phyloP scores from a whole-genome alignment of 768 basidiomycete species.

The Harrya chromipes region DNA sequence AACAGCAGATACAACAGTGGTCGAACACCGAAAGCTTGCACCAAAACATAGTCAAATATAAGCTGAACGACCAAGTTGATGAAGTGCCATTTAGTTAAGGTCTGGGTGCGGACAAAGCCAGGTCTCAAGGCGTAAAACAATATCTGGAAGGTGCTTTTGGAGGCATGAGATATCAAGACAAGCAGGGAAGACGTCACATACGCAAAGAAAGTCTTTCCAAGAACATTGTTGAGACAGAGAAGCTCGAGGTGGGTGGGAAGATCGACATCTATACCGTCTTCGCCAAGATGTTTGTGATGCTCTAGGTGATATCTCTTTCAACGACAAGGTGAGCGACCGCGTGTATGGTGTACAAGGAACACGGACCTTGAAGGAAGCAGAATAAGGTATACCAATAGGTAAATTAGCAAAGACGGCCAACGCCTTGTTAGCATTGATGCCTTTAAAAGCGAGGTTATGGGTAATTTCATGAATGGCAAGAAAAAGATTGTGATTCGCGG shows the following conservation, averaged over 20 bases:
- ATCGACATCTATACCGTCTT: slow-evolving; percentile 96
- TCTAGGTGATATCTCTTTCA: slow-evolving; percentile 86
- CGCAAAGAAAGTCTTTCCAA: slow-evolving; percentile 99
- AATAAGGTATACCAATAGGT: slow-evolving; percentile 93
- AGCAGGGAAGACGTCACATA: slow-evolving; percentile 37
- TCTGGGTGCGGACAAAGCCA: slow-evolving; percentile 84
- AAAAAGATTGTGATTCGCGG: slow-evolving; percentile 96
- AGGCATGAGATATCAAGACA: slow-evolving; percentile 4
- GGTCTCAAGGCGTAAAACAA: slow-evolving; percentile 97
- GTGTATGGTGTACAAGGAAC: not conserved
- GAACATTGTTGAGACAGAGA: slow-evolving; percentile 85
- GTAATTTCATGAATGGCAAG: slow-evolving; percentile 99
- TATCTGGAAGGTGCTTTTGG: slow-evolving; percentile 90
- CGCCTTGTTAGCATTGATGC: slow-evolving; percentile 78
- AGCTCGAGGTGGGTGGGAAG: slow-evolving; percentile 87
- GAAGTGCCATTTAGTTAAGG: slow-evolving; percentile 78
- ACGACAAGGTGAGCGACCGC: slow-evolving; percentile 3
- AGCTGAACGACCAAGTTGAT: slow-evolving; percentile 73
- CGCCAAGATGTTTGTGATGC: slow-evolving; percentile 93
- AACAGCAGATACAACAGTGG: slow-evolving; percentile 80
- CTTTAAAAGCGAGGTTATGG: slow-evolving; percentile 91
- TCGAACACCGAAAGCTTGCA: slow-evolving; percentile 41
- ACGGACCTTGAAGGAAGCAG: slow-evolving; percentile 88
- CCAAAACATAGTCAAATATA: slow-evolving; percentile 66
- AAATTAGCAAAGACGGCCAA: slow-evolving; percentile 90